Evolutionary conservation across 2,329 filamentous ascomycete genomes (phyloP).

Genomic region (Macroventuria anomochaeta): DNA sequence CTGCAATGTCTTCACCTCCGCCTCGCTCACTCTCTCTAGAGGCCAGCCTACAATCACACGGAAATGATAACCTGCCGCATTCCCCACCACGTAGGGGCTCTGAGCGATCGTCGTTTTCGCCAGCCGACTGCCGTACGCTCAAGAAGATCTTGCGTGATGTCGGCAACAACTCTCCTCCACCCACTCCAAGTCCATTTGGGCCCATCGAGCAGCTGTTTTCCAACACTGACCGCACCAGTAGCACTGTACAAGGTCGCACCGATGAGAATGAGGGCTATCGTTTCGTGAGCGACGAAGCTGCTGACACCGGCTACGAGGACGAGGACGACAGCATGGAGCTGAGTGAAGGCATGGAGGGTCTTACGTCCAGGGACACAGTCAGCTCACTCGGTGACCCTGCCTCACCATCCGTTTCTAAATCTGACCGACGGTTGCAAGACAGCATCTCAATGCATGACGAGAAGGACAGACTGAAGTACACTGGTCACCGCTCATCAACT

Average conservation of each 20-base stretch:
- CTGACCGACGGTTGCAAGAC: not conserved
- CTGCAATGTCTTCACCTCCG: slow-evolving; percentile 2
- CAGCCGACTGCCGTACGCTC: slow-evolving; percentile 21
- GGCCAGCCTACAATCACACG: slow-evolving; percentile 2
- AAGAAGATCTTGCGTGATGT: slow-evolving; percentile 18
- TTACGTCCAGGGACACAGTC: not conserved
- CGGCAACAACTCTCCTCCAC: not conserved
- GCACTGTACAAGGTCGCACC: not conserved
- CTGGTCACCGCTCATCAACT: not conserved
- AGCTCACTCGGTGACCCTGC: not conserved
- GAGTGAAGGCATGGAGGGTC: slow-evolving; percentile 8
- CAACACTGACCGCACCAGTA: not conserved
- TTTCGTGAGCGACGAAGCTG: slow-evolving; percentile 12
- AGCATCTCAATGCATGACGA: slow-evolving; percentile 7
- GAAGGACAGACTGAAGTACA: slow-evolving; percentile 1
- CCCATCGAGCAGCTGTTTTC: not conserved
- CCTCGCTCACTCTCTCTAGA: slow-evolving; percentile 1
- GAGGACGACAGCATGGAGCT: slow-evolving; percentile 28
- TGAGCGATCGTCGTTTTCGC: not conserved
- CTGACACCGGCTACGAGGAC: slow-evolving; percentile 23
- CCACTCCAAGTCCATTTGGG: not conserved
- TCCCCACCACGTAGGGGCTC: not conserved
- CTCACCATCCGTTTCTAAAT: not conserved
- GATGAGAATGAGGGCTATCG: not conserved
- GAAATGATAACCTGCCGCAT: not conserved